Evolutionary conservation across 306 rosid genomes (phyloP).

Genomic region (Rubus parviflorus): DNA sequence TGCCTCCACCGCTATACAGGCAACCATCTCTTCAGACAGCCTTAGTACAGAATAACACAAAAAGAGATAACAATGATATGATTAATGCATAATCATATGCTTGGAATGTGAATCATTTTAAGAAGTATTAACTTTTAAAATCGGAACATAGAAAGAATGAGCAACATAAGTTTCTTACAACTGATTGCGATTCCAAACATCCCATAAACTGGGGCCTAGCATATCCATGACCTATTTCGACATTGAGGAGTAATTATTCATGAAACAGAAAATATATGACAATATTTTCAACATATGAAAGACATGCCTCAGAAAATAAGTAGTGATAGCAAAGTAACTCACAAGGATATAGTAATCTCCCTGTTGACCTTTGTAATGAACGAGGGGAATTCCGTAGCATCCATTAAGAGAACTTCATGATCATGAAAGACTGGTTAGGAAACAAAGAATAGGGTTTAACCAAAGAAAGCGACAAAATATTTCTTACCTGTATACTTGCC

Average conservation of each 20-base stretch:
- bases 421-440: constrained; percentile 22
- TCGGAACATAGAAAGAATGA: background rate
- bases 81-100: background rate
- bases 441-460: constrained; percentile 7
- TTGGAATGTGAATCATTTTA: background rate
- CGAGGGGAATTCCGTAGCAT: constrained; percentile 40
- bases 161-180: constrained; percentile 28
- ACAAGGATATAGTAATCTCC: constrained; percentile 42
- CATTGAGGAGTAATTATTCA: background rate
- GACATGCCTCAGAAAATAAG: background rate
- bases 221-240: constrained; percentile 41
- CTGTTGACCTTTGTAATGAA: constrained; percentile 44
- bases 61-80: background rate
- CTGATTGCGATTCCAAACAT: constrained; percentile 45
- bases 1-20: constrained; percentile 46
- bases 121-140: constrained; percentile 1
- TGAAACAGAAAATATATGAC: background rate
- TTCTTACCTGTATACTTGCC: constrained; percentile 44
- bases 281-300: background rate
- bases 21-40: constrained; percentile 42
- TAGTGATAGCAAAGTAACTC: constrained; percentile 19
- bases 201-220: constrained; percentile 45
- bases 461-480: background rate
- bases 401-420: constrained; percentile 36
- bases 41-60: constrained; percentile 15